Evolutionary conservation across 2,329 filamentous ascomycete species (phyloP), one percentile per base, ranked within the genome.

Genomic region (Bipolaris cookei): DNA sequence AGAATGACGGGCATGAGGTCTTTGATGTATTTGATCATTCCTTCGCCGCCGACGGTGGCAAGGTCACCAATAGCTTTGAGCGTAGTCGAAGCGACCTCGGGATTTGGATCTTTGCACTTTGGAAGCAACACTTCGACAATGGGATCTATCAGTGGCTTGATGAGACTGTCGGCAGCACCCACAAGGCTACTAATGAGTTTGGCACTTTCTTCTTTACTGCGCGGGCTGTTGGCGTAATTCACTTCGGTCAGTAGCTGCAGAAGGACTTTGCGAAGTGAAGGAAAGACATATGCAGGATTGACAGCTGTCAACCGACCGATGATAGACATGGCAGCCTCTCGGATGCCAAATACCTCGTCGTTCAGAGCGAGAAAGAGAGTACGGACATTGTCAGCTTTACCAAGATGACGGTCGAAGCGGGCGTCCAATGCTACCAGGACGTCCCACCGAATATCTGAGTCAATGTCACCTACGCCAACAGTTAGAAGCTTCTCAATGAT

Each of bases 261-360:
- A 23, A 99, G 86, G 5, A 96, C 90, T 77, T 99, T 99, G 61
- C 95, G 90, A 37, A 99, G 78, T 0, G 95, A 96, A 1, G 96
- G 95, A 69, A 99, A 96, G 65, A 99, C 93, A 76, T 99, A 99
- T 56, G 96, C 96, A 1, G 95, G 96, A 64, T 99, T 99, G 64
- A 92, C 89, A 50, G 87, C 86, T 0, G 95, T 96, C 54, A 99
- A 82, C 11, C 96, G 91, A 30, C 95, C 96, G 68, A 99, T 97
- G 64, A 99, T 97, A 16, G 91, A 90, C 70, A 99, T 97, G 7
- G 95, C 91, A 25, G 95, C 94, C 78, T 99, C 93, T 67, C 96
- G 86, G 58, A 98, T 97, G 2, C 88, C 84, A 64, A 98, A 99
- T 1, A 92, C 85, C 72, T 98, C 94, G 69, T 99, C 95, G 65